Conservation (phyloP, 2,329 filamentous ascomycete genomes). For the Epichloe elymi region DNA sequence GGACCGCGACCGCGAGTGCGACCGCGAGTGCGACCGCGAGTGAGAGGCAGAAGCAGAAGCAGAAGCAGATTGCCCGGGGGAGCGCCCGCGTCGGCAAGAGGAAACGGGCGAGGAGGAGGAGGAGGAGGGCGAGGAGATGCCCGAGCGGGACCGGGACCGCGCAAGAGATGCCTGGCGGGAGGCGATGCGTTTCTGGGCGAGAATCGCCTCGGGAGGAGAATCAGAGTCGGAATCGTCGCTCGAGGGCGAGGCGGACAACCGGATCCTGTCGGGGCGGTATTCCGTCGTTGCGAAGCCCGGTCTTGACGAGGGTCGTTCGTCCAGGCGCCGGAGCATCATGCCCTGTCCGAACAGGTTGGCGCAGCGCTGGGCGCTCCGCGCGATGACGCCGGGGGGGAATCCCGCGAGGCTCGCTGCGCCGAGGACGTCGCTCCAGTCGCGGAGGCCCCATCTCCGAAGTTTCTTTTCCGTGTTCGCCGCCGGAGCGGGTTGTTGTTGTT, state of each 20-base stretch:
- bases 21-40: constrained; percentile 6
- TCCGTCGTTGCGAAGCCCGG: constrained; percentile 14
- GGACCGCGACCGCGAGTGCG: constrained; percentile 13
- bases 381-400: constrained; percentile 49
- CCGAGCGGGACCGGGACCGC: constrained; percentile 13
- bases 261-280: constrained; percentile 18
- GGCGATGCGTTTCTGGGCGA: constrained; percentile 16
- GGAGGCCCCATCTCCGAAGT: constrained; percentile 29
- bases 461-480: constrained; percentile 12
- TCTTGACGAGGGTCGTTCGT: constrained; percentile 17
- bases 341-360: constrained; percentile 59
- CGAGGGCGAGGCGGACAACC: constrained; percentile 11
- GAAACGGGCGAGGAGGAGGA: not conserved
- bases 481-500: not conserved
- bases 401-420: constrained; percentile 64
- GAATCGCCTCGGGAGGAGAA: constrained; percentile 9
- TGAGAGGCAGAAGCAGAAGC: not conserved
- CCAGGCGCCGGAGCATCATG: constrained; percentile 51
- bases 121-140: constrained; percentile 7
- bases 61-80: not conserved
- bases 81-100: constrained; percentile 1
- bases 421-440: constrained; percentile 79
- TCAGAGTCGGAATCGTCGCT: constrained; percentile 7
- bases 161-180: constrained; percentile 9
- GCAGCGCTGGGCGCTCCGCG: constrained; percentile 61